Conservation (phyloP, 257 asterid genomes). For the Plantago ovata region DNA sequence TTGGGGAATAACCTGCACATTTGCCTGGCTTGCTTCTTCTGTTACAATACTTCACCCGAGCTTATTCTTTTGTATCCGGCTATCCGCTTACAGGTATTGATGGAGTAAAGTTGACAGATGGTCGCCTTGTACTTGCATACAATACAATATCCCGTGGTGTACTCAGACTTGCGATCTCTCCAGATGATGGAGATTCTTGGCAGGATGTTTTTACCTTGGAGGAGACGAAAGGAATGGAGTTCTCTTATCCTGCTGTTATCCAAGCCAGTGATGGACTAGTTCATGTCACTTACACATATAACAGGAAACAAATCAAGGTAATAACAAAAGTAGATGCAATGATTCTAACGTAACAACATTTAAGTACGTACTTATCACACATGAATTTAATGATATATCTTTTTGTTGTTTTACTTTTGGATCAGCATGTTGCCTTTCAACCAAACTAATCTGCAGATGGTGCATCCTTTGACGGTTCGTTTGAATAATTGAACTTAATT, state of each 20-base stretch:
- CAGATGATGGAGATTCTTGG: slow-evolving; percentile 90
- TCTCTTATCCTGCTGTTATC: slow-evolving; percentile 95
- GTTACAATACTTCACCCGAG: not conserved
- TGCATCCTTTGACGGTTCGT: no score
- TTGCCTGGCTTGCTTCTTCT: no score
- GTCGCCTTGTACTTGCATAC: slow-evolving; percentile 72
- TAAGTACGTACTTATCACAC: no score
- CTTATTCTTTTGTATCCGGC: not conserved
- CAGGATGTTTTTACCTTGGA: slow-evolving; percentile 66
- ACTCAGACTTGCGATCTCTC: slow-evolving; percentile 72
- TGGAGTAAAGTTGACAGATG: slow-evolving; percentile 83
- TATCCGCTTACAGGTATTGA: slow-evolving; percentile 64
- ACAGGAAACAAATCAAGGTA: slow-evolving; percentile 90
- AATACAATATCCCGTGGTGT: slow-evolving; percentile 79
- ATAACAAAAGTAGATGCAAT: not conserved
- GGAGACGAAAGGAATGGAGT: slow-evolving; percentile 69
- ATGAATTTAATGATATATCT: slow-evolving; percentile 10
- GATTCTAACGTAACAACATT: no score
- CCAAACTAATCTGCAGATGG: slow-evolving; percentile 33
- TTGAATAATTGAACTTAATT: no score
- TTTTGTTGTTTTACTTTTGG: slow-evolving; percentile 10
- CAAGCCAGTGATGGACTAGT: slow-evolving; percentile 72
- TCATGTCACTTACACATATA: slow-evolving; percentile 86
- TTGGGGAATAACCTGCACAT: no score
- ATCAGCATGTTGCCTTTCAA: slow-evolving; percentile 68